These are phyloP conservation scores for Hypoxylon rickii DNA, from an alignment of 495 filamentous ascomycete genomes.

Conservation along the genomic window DNA sequence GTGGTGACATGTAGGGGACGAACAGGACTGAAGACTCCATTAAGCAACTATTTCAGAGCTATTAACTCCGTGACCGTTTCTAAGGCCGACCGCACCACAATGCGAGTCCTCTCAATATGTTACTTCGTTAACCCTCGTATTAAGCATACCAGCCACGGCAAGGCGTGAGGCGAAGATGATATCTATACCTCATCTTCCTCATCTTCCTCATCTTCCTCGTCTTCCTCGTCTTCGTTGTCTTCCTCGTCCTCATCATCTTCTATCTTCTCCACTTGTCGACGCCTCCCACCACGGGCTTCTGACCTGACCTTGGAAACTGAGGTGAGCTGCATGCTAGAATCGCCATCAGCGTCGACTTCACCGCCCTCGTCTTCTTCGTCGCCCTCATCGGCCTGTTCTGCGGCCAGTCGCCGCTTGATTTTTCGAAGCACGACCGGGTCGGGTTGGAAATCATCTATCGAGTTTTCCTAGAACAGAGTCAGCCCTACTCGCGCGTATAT, in stretches of 20 bases:
- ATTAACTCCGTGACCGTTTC: too few relatives aligned
- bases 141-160: too few relatives aligned
- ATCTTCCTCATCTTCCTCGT: not conserved
- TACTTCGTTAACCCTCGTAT: too few relatives aligned
- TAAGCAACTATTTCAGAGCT: too few relatives aligned
- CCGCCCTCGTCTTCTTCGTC: slow-evolving; percentile 34
- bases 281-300: slow-evolving; percentile 8
- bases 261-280: slow-evolving; percentile 7
- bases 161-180: not conserved
- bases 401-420: slow-evolving; percentile 45
- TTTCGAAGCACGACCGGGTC: slow-evolving; percentile 49
- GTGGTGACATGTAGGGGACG: too few relatives aligned
- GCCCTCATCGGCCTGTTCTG: slow-evolving; percentile 13
- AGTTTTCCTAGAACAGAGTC: slow-evolving; percentile 37
- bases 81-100: too few relatives aligned
- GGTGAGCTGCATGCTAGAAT: slow-evolving; percentile 21
- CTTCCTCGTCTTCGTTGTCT: slow-evolving; percentile 1
- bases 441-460: slow-evolving; percentile 43
- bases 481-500: not conserved
- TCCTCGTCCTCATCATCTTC: slow-evolving; percentile 9
- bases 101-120: too few relatives aligned
- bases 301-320: slow-evolving; percentile 2
- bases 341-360: slow-evolving; percentile 36
- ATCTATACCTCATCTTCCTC: not conserved
- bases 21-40: too few relatives aligned